These are phyloP conservation scores for Aurantiochytrium sp. DNA, from an alignment of 108 stramenopile species.

Conservation along the genomic window DNA sequence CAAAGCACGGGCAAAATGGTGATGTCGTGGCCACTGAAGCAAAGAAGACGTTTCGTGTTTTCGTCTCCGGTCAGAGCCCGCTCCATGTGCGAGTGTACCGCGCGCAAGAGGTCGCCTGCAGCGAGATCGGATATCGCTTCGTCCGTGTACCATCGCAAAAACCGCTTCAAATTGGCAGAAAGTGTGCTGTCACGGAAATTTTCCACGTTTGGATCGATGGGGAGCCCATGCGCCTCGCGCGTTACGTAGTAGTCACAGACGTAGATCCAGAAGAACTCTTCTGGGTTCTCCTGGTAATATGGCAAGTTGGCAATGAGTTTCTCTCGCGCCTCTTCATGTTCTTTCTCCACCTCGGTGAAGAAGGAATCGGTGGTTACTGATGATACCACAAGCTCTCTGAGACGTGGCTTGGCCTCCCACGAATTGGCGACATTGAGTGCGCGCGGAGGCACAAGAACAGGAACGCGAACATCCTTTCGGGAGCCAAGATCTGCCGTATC, in stretches of 20 bases:
- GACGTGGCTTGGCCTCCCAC: neutral
- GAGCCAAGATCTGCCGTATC: neutral
- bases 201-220: neutral
- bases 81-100: neutral
- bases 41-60: neutral
- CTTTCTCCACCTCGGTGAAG: neutral
- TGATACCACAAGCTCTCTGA: neutral
- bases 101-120: neutral
- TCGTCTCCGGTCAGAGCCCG: neutral
- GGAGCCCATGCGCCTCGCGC: neutral
- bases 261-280: neutral
- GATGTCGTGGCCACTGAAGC: conserved; percentile 8
- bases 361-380: neutral
- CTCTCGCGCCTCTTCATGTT: neutral
- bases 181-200: neutral
- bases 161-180: neutral
- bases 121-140: neutral
- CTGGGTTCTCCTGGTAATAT: neutral
- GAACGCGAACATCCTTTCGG: neutral
- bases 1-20: neutral
- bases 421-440: neutral
- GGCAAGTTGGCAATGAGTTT: neutral
- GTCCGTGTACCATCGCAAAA: neutral
- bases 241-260: neutral
- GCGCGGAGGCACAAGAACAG: neutral